Evolutionary conservation across 139 green algal genomes (phyloP).

Genomic region (Astrephomene gubernaculifera): DNA sequence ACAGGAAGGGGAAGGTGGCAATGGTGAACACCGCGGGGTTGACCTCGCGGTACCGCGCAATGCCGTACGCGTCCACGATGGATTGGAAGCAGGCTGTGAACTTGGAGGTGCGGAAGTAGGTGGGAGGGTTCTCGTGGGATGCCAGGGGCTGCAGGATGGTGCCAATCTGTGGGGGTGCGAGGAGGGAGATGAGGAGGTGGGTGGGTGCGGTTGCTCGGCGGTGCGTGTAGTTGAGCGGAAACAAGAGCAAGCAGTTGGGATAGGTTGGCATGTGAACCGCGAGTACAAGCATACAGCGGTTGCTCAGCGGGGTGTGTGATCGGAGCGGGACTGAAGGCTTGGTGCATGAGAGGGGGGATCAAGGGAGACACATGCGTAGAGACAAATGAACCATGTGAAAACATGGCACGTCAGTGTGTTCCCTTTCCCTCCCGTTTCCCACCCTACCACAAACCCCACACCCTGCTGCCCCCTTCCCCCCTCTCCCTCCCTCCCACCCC

Average conservation of each 20-base stretch:
- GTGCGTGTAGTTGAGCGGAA: too few relatives aligned
- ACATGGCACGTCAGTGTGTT: too few relatives aligned
- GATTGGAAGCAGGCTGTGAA: slow-evolving; percentile 92
- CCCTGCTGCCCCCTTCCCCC: neutral
- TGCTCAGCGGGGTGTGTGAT: too few relatives aligned
- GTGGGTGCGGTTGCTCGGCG: too few relatives aligned
- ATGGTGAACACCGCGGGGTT: slow-evolving; percentile 98
- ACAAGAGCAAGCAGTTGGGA: too few relatives aligned
- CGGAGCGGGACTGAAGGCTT: too few relatives aligned
- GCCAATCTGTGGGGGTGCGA: slow-evolving; percentile 63
- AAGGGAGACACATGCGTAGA: too few relatives aligned
- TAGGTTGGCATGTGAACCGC: too few relatives aligned
- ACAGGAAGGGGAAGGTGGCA: slow-evolving; percentile 99
- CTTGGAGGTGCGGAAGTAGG: slow-evolving; percentile 94
- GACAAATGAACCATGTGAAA: too few relatives aligned
- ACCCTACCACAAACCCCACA: neutral
- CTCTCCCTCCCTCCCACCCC: neutral
- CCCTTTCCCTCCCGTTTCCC: neutral
- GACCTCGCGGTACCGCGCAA: slow-evolving; percentile 94
- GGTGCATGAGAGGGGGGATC: too few relatives aligned
- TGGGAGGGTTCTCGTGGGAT: slow-evolving; percentile 88
- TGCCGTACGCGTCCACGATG: slow-evolving; percentile 97
- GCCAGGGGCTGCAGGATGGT: slow-evolving; percentile 93
- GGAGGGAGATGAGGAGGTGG: neutral
- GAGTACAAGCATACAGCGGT: too few relatives aligned